Base-by-base conservation (phyloP, 1,284 basidiomycete species). In the Ustilago hordei region DNA sequence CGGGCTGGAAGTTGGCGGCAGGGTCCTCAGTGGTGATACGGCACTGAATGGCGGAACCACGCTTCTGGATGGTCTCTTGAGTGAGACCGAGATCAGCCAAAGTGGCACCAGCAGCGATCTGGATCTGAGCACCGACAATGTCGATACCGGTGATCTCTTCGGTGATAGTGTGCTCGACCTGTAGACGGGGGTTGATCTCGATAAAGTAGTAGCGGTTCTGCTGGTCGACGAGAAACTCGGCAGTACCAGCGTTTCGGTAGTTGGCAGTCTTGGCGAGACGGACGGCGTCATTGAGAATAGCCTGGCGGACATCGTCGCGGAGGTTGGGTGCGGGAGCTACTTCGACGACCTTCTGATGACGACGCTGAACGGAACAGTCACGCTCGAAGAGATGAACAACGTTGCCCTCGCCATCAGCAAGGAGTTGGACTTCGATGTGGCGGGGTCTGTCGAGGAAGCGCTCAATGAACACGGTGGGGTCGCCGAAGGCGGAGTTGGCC, bases 281-380 rank as follows among this genome's bases (percentile, higher is more conserved):
- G 48, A 99, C 97, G 41, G 97, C 97, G 13, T 97, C 95, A 81
- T 94, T 94, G 86, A 99, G 97, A 95, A 99, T 99, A 87, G 92
- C 92, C 85, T 95, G 92, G 64, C 96, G 92, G 69, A 96, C 89
- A 82, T 95, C 92, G 78, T 98, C 95, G 53, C 93, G 91, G 60
- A 99, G 91, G 87, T 97, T 94, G 55, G 93, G 94, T 28, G 97
- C 96, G 38, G 97, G 97, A 0, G 97, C 97, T 56, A 98, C 95
- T 88, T 99, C 97, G 75, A 99, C 97, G 83, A 99, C 99, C 89
- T 99, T 99, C 88, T 99, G 97, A 88, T 99, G 97, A 77, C 97
- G 93, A 83, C 97, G 93, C 88, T 99, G 97, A 54, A 99, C 97
- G 65, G 97, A 99, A 87, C 97, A 99, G 87, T 99, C 97, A 86